Base-by-base conservation (phyloP, 192 early-diverging fungal genomes). In the Mortierella claussenii region DNA sequence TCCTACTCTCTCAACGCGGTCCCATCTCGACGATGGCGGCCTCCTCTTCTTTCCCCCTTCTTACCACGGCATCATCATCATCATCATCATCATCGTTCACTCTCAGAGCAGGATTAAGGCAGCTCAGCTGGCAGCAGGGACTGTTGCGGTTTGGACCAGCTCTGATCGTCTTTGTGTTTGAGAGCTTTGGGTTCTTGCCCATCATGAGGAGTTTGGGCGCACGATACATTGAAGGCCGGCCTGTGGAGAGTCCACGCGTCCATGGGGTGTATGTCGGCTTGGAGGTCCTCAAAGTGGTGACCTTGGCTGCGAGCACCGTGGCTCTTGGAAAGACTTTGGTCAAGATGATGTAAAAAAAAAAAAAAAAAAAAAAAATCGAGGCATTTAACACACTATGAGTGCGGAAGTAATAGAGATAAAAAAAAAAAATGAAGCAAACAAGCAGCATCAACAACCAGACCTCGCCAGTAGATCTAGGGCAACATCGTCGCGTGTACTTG, bases 181-280 rank as follows among this genome's bases (percentile, higher is more conserved):
- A 76, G 30, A 76, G 64, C 52, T 76, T 76, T 24, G 32, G 42
- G 3, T 67, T 67, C 59, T 18, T 76, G 21, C 73, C 73, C 1
- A 30, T 56, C 7, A 54, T 76, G 57, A 33, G 73, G 8, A 24
- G 27, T 3, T 15, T 66, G 15, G 63, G 62, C 17, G 43, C 44
- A 5, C 40, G 65, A 11, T 66, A 40, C 23, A 46, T 76, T 20
- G 73, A 76, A 20, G 73, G 73, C 7, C 23, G 28, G 18, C 65
- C 73, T 2, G 33, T 49, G 8, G 63, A 61, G 52, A 62, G 9
- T 18, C 32, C 54, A 13, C 66, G 42, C 20, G 51, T 62, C 10
- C 73, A 76, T 62, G 64, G 50, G 6, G 24, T 76, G 0, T 76
- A 76, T 55, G 73, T 76, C 3, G 27, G 11, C 0, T 27, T 76